Percentiles rank a stretch among this genome's conserved stretches.
These are phyloP conservation scores for Zymoseptoria passerinii DNA, from an alignment of 2,329 filamentous ascomycete genomes.

Conservation along the genomic window DNA sequence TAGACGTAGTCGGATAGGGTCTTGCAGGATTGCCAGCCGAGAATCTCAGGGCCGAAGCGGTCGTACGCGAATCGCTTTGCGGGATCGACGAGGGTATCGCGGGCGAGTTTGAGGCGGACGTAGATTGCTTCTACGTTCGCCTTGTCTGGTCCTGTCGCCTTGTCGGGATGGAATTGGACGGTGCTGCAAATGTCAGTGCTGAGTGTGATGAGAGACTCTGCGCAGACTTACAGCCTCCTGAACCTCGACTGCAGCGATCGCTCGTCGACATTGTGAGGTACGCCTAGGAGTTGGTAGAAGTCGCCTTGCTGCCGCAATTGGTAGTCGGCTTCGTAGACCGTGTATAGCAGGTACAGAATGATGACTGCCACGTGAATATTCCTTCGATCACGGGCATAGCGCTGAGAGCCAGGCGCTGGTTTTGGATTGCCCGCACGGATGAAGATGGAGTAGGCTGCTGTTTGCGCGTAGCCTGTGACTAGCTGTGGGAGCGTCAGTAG, in stretches of 20 bases:
- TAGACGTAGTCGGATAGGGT: constrained; percentile 66
- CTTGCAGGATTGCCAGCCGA: constrained; percentile 56
- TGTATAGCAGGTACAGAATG: constrained; percentile 76
- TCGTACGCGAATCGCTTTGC: constrained; percentile 80
- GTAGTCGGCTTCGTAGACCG: constrained; percentile 84
- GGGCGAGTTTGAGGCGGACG: constrained; percentile 71
- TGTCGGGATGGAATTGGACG: constrained; percentile 72
- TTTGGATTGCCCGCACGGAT: constrained; percentile 84
- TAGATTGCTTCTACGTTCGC: constrained; percentile 51
- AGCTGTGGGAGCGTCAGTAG: constrained; percentile 45
- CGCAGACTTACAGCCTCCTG: constrained; percentile 51
- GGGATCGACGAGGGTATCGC: constrained; percentile 72
- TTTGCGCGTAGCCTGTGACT: constrained; percentile 68
- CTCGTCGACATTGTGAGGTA: constrained; percentile 61
- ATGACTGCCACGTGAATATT: constrained; percentile 79
- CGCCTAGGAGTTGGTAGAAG: constrained; percentile 70
- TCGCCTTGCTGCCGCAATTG: constrained; percentile 62
- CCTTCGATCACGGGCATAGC: constrained; percentile 65
- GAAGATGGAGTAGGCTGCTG: constrained; percentile 75
- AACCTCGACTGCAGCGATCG: constrained; percentile 76
- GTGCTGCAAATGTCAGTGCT: constrained; percentile 28
- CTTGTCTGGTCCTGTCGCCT: constrained; percentile 44
- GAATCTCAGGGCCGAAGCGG: constrained; percentile 68
- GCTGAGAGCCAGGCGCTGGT: constrained; percentile 58
- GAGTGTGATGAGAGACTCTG: background rate